Conservation (phyloP, 2,329 filamentous ascomycete species). For the Dactylellina cionopaga region DNA sequence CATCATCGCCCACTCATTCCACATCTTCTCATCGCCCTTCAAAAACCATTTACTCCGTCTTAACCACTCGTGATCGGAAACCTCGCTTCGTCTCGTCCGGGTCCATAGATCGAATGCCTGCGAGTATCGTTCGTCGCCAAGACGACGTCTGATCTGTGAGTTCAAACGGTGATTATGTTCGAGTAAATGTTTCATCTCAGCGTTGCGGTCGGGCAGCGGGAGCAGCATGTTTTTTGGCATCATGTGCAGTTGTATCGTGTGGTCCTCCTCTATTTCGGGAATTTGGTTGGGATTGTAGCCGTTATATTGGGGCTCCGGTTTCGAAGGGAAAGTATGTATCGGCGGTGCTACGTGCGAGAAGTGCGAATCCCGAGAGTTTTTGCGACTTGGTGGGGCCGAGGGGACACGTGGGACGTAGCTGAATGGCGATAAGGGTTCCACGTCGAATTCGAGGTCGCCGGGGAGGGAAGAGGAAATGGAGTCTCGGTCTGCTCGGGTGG, state of each 20-base stretch:
- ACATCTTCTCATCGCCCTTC: slow-evolving; percentile 32
- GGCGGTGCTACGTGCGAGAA: slow-evolving; percentile 26
- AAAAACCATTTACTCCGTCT: slow-evolving; percentile 44
- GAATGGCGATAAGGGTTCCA: slow-evolving; percentile 42
- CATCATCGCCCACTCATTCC: slow-evolving; percentile 52
- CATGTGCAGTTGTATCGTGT: slow-evolving; percentile 43
- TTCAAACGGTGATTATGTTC: slow-evolving; percentile 25
- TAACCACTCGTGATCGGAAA: slow-evolving; percentile 50
- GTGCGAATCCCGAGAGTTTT: slow-evolving; percentile 43
- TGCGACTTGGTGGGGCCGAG: slow-evolving; percentile 18
- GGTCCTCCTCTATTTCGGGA: slow-evolving; percentile 21
- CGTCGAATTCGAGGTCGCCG: slow-evolving; percentile 48
- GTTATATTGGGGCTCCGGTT: too few species aligned
- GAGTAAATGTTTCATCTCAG: slow-evolving; percentile 45
- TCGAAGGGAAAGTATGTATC: slow-evolving; percentile 7
- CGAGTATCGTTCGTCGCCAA: slow-evolving; percentile 32
- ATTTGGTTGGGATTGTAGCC: too few species aligned
- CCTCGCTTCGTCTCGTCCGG: slow-evolving; percentile 31
- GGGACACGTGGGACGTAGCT: slow-evolving; percentile 26
- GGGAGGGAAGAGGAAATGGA: slow-evolving; percentile 1
- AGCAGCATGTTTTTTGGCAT: slow-evolving; percentile 49
- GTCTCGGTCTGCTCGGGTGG: neutral
- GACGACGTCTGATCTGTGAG: slow-evolving; percentile 17
- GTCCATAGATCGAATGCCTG: slow-evolving; percentile 43
- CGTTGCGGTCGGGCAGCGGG: slow-evolving; percentile 41